Evolutionary conservation across 371 early-diverging fungal species (phyloP), one percentile per base, ranked within the genome.

Genomic region (Rhizomucor miehei): DNA sequence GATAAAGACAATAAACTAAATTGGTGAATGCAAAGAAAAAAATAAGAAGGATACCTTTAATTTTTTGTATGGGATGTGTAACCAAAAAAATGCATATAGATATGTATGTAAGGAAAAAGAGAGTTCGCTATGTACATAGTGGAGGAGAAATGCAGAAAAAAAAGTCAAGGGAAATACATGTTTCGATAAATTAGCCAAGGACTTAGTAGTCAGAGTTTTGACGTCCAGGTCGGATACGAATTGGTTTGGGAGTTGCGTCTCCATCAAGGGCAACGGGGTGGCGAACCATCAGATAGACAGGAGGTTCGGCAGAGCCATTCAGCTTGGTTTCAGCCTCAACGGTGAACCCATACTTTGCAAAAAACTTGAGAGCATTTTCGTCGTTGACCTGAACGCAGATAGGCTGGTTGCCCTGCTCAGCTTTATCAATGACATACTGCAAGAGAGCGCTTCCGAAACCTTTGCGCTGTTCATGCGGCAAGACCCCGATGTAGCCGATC

Each of bases 401-500:
- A 0, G 97, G 97, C 63, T 94, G 92, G 53, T 97, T 95, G 43
- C 81, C 82, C 1, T 79, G 69, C 59, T 98, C 96, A 40, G 75
- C 75, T 16, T 70, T 72, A 14, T 70, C 68, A 1, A 66, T 52
- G n/a, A 73, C 61, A 17, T 72, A 59, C 19, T 66, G 59, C 3
- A 76, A 24, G 3, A 76, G 45, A 6, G 69, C 73, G 1, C 59
- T 58, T 23, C 73, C 77, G 21, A 70, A 51, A 5, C 73, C 77
- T 34, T 76, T 76, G 34, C 63, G 60, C 57, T 70, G 73, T 51
- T 76, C 73, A 36, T 66, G 69, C n/a, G 65, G 65, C 6, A 76
- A 56, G 1, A 76, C 68, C 51, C 77, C 77, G 25, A 76, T 56
- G 29, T 70, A 76, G 11, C 63, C 69, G 38, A 76, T 72, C 19